Evolutionary conservation across 495 filamentous ascomycete genomes (phyloP).

Genomic region (Penicillium lividum): DNA sequence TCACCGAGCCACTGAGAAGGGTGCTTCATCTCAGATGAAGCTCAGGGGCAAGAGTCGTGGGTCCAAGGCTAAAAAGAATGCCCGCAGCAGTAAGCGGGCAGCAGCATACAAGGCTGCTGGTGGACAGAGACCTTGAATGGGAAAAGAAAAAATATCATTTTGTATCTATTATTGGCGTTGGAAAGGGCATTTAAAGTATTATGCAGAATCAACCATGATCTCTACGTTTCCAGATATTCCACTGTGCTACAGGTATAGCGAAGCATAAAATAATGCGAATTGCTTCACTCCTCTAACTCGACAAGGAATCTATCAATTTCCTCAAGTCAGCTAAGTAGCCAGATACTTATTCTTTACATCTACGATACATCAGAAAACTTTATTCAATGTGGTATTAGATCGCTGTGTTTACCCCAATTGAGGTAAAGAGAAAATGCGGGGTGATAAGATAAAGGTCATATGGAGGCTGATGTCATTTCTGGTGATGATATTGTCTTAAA

Average conservation of each 20-base stretch:
- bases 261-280: too few species aligned
- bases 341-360: too few species aligned
- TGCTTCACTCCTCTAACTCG: too few species aligned
- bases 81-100: slow-evolving; percentile 56
- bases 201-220: slow-evolving; percentile 18
- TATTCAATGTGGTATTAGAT: too few species aligned
- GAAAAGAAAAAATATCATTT: slow-evolving; percentile 2
- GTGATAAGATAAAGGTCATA: neutral
- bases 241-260: neutral
- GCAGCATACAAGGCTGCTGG: slow-evolving; percentile 66
- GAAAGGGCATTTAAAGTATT: slow-evolving; percentile 25
- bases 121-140: slow-evolving; percentile 41
- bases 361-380: too few species aligned
- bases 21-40: slow-evolving; percentile 59
- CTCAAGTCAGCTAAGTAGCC: too few species aligned
- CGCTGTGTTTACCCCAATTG: too few species aligned
- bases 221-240: slow-evolving; percentile 3
- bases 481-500: neutral
- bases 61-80: slow-evolving; percentile 54
- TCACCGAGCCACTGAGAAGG: slow-evolving; percentile 69
- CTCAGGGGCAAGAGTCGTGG: slow-evolving; percentile 60
- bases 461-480: neutral
- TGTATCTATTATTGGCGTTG: slow-evolving; percentile 27
- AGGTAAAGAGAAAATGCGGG: neutral
- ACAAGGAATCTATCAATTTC: too few species aligned